phyloP scores from a whole-genome alignment of 23 red algal genomes.

The Gracilaria caudata region DNA sequence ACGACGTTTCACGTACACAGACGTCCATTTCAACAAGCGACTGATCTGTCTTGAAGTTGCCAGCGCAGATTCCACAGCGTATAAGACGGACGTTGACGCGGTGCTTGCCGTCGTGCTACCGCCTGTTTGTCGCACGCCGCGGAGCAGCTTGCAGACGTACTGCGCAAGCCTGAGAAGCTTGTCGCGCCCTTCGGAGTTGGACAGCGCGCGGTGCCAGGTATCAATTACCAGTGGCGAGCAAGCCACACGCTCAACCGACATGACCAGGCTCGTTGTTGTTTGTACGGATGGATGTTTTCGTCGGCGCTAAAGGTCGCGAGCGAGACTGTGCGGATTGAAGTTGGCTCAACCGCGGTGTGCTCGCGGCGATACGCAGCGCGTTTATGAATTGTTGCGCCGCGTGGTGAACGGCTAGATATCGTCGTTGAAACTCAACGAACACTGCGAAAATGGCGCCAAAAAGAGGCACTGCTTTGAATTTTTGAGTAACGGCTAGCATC shows the following conservation, averaged over 20 bases:
- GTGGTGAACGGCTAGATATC: not conserved
- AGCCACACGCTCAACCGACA: not conserved
- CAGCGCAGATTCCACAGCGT: constrained; percentile 40
- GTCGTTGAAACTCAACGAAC: too few relatives aligned
- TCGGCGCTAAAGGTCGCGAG: not conserved
- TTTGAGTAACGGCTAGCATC: too few relatives aligned
- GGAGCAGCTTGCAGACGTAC: constrained; percentile 54
- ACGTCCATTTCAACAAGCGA: constrained; percentile 68
- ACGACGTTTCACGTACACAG: constrained; percentile 38
- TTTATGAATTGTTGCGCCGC: not conserved
- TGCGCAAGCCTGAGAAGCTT: constrained; percentile 75
- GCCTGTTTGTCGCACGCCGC: constrained; percentile 18
- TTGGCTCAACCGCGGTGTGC: not conserved
- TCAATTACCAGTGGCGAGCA: constrained; percentile 36
- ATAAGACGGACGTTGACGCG: not conserved
- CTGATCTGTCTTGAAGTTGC: constrained; percentile 40
- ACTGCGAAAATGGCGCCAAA: too few relatives aligned
- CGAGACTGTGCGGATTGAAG: not conserved
- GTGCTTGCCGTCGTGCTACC: not conserved
- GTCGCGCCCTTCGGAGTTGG: constrained; percentile 83
- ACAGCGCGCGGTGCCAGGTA: constrained; percentile 56
- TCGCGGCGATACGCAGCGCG: not conserved
- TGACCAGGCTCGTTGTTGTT: not conserved
- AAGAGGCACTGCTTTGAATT: too few relatives aligned
- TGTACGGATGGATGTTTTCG: not conserved